Evolutionary conservation across 495 filamentous ascomycete species (phyloP), one percentile per base, ranked within the genome.

Genomic region (Ascobolus immersus): DNA sequence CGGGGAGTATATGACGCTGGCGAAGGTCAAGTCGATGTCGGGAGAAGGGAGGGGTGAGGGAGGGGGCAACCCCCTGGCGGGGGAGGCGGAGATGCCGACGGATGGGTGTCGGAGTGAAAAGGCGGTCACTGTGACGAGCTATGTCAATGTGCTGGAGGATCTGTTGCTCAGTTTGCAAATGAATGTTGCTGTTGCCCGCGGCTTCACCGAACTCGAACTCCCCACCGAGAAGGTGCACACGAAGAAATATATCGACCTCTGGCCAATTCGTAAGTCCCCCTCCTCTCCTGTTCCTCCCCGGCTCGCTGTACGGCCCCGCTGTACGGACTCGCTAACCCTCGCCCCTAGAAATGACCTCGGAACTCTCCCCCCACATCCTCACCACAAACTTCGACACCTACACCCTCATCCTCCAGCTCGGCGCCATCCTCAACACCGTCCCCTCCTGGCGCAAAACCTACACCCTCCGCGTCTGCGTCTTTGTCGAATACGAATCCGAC

Each of bases 351-450:
- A n/a, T n/a, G n/a, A n/a, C n/a, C n/a, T n/a, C n/a, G n/a, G n/a
- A n/a, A n/a, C n/a, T n/a, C n/a, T n/a, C n/a, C n/a, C n/a, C n/a
- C n/a, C 81, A 71, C 44, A 62, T 84, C 12, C 47, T 78, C 28
- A 90, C 79, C 2, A 86, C 79, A 1, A 90, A 90, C 42, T 90
- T 90, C 50, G 79, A 90, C 45, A 90, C 77, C 6, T 89, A 89
- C 48, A 89, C 78, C 1, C 54, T 89, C 20, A 89, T 89, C 39
- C 58, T 90, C 10, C 79, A 90, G 44, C 13, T 46, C 43, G 79
- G 79, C 2, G 81, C 72, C 28, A 90, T 90, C 34, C 55, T 90
- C 2, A 67, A 73, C 39, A 86, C 75, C 4, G 78, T 86, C 2
- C 74, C 73, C 5, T 65, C 70, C 1, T 89, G 77, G 77, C 81